These are phyloP conservation scores for Conidiobolus incongruus DNA, from an alignment of 371 early-diverging fungal species.

Conservation along the genomic window DNA sequence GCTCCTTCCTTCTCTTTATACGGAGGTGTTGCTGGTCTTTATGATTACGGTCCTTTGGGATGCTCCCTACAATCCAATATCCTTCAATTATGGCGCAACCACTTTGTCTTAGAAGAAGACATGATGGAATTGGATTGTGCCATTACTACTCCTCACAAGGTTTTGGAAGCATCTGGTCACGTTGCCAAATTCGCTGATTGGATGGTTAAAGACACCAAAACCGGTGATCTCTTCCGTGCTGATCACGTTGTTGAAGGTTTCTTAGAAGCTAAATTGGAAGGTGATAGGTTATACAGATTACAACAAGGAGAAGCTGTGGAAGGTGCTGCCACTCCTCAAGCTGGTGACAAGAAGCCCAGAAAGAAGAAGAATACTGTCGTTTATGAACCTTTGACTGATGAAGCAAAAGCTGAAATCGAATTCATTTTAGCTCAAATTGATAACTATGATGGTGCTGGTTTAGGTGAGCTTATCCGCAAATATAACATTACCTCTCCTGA, in stretches of 20 bases:
- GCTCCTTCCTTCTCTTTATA: constrained; percentile 89
- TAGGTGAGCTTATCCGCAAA: constrained; percentile 68
- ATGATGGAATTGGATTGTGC: constrained; percentile 98
- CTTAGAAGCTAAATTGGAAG: constrained; percentile 70
- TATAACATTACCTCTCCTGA: constrained; percentile 83
- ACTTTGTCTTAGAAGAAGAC: constrained; percentile 96
- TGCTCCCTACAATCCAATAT: constrained; percentile 92
- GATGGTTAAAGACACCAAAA: constrained; percentile 88
- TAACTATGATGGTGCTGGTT: constrained; percentile 72
- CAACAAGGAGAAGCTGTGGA: constrained; percentile 18
- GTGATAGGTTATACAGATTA: constrained; percentile 45
- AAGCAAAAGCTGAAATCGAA: constrained; percentile 44
- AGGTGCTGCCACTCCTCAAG: constrained; percentile 9
- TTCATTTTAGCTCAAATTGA: constrained; percentile 83
- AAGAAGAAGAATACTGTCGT: constrained; percentile 46
- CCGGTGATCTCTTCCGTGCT: constrained; percentile 92
- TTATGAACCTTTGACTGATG: constrained; percentile 39
- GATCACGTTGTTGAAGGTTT: constrained; percentile 96
- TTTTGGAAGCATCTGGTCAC: constrained; percentile 98
- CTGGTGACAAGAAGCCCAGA: constrained; percentile 25
- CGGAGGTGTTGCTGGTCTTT: constrained; percentile 93
- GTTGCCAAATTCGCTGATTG: constrained; percentile 98
- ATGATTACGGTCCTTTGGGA: constrained; percentile 97
- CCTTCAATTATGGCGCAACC: constrained; percentile 78
- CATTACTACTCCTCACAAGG: constrained; percentile 93